Evolutionary conservation across 2,329 filamentous ascomycete genomes (phyloP), one percentile per base, ranked within the genome.

Genomic region (Cladosporium cucumerinum): DNA sequence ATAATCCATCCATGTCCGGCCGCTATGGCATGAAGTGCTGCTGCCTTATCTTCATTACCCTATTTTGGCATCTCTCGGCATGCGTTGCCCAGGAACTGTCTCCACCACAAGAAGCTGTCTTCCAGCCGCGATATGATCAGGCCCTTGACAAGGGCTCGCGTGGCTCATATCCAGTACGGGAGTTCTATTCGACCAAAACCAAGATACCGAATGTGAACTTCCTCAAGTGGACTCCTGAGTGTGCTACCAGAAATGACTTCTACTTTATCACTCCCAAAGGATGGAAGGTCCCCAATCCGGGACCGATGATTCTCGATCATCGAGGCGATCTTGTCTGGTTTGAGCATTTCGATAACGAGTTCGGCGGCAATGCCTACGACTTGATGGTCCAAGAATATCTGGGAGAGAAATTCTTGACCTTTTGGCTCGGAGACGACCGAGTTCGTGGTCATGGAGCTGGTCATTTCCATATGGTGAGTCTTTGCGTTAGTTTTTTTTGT

Each of bases 371-470:
- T 59, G 74, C 74, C 10, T 76, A 76, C 57, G 73, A 77, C 64
- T 66, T 78, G 23, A 74, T 67, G 66, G 74, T 77, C 32, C 76
- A 78, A 64, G 65, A 69, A 46, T 76, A 75, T 61, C 67, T 73
- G 48, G 76, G 74, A 25, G 66, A 77, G 57, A 67, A 77, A 23
- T 77, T 75, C 61, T 64, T 78, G 58, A 78, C 76, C 12, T 78
- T 78, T 63, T 79, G 77, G 77, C 66, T 73, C 30, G 77, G 77
- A 5, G 76, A 78, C 57, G 74, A 76, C 66, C 69, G 73, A 4
- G 70, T 78, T 16, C 69, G 73, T 61, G 75, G 75, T 8, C 74
- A 76, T 65, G 75, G 75, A 2, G 68, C 71, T 23, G 75, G 75
- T 3, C 72, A 68, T 30, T 77, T 73, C 60, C 73, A 75, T 63